phyloP scores from a whole-genome alignment of 2,329 filamentous ascomycete species.

The Monosporascus ibericus region DNA sequence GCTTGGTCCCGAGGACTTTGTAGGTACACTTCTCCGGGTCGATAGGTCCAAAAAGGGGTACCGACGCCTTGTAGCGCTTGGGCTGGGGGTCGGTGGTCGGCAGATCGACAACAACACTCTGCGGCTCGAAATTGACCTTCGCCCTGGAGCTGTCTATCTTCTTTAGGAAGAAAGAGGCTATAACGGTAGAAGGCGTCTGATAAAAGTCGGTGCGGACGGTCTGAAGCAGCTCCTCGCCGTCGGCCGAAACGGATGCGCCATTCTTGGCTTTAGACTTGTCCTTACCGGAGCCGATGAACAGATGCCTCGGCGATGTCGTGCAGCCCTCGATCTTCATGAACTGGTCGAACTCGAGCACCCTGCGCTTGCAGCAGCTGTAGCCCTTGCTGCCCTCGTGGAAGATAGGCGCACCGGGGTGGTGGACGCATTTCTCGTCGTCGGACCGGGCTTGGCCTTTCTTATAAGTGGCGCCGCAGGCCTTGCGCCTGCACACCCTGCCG shows the following conservation, averaged over 20 bases:
- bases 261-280: slow-evolving; percentile 38
- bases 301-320: slow-evolving; percentile 70
- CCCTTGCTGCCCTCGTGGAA: slow-evolving; percentile 99
- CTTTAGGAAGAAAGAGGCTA: slow-evolving; percentile 90
- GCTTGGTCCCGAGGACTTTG: slow-evolving; percentile 82
- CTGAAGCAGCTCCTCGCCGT: slow-evolving; percentile 69
- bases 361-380: slow-evolving; percentile 92
- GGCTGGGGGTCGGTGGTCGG: slow-evolving; percentile 70
- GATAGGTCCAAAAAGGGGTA: slow-evolving; percentile 73
- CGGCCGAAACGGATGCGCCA: slow-evolving; percentile 16
- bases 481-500: slow-evolving; percentile 71
- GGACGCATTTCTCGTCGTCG: slow-evolving; percentile 70
- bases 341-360: slow-evolving; percentile 94
- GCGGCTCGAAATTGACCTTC: slow-evolving; percentile 61
- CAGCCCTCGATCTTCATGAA: slow-evolving; percentile 96
- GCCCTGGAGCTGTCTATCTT: slow-evolving; percentile 85
- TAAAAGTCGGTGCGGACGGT: slow-evolving; percentile 88
- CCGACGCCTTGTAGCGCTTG: slow-evolving; percentile 70
- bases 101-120: slow-evolving; percentile 68
- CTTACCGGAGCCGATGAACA: slow-evolving; percentile 77
- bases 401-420: slow-evolving; percentile 85
- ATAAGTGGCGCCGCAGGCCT: slow-evolving; percentile 65
- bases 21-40: slow-evolving; percentile 68
- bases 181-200: slow-evolving; percentile 79
- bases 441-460: slow-evolving; percentile 48